Percentiles rank a stretch among this genome's conserved stretches.
Evolutionary conservation across 352 stramenopile species (phyloP).

Genomic region (Pythium grandisporangium): DNA sequence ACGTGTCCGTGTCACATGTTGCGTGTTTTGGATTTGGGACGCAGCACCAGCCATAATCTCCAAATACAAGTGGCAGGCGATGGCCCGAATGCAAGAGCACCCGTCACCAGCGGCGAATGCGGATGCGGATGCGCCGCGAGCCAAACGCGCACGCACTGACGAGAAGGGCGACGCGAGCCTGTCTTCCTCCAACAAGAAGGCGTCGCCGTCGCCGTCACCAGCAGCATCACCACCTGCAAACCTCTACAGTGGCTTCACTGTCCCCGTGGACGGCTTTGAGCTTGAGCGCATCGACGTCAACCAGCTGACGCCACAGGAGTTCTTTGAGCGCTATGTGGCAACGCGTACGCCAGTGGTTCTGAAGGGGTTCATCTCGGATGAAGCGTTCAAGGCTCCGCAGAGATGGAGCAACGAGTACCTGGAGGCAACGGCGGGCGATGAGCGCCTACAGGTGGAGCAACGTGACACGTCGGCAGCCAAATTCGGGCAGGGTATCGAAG

Average conservation of each 20-base stretch:
- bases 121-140: slow-evolving; percentile 5
- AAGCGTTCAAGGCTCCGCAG: slow-evolving; percentile 26
- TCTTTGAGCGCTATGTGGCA: slow-evolving; percentile 73
- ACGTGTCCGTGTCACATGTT: no score
- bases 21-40: no score
- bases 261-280: slow-evolving; percentile 29
- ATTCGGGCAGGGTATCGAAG: slow-evolving; percentile 82
- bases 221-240: no score
- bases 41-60: no score
- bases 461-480: slow-evolving; percentile 49
- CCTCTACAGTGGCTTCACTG: slow-evolving; percentile 46
- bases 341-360: slow-evolving; percentile 79
- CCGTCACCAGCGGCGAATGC: no score
- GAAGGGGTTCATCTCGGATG: slow-evolving; percentile 45
- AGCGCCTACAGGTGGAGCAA: slow-evolving; percentile 72
- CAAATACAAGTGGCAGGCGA: no score
- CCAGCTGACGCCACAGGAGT: slow-evolving; percentile 49
- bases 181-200: no score
- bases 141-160: slow-evolving; percentile 36
- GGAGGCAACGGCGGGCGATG: slow-evolving; percentile 41
- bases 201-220: no score
- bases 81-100: no score
- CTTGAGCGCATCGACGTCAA: slow-evolving; percentile 44
- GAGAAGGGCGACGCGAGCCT: slow-evolving; percentile 2
- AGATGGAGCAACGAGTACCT: slow-evolving; percentile 83